Evolutionary conservation across 371 early-diverging fungal genomes (phyloP), one percentile per base, ranked within the genome.

Genomic region (Fennellomyces sp.): DNA sequence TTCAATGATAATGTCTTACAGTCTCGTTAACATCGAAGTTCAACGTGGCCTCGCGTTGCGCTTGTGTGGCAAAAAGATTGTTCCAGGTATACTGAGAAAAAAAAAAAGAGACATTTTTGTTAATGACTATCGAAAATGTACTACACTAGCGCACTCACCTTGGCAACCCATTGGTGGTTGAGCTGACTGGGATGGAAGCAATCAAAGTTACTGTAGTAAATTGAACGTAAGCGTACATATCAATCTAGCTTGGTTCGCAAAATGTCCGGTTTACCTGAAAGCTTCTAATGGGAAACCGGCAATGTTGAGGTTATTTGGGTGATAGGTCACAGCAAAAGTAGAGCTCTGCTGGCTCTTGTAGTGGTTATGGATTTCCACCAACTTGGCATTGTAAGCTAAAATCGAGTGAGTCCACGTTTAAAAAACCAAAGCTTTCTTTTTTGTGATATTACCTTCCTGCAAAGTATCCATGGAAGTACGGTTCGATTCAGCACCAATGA

Each of bases 131-230:
- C n/a, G n/a, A n/a, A n/a, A n/a, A n/a, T n/a, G n/a, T n/a, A n/a
- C n/a, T n/a, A n/a, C 39, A 39, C 35, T 6, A 6, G 35, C 35
- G 17, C 17, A 4, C 17, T 28, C 26, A 54, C 64, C 55, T 63
- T 57, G 2, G 64, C 58, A 5, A 63, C 29, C 45, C 52, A 58
- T 33, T 52, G 31, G 13, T 63, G 64, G 7, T 41, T 45, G 19
- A 57, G 56, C 3, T 47, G 39, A 25, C 50, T 55, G 4, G 63
- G 63, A 52, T 63, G 63, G 52, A 63, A 63, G 6, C 63, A 63
- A 36, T 63, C 63, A 23, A 57, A 25, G n/a, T 63, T 63, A 29
- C 63, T 63, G 15, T 36, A 15, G 11, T 15, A 36, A n/a, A n/a
- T n/a, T n/a, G n/a, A n/a, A n/a, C n/a, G n/a, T n/a, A n/a, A n/a